phyloP scores from a whole-genome alignment of 495 filamentous ascomycete species.

The Xylaria nigripes region DNA sequence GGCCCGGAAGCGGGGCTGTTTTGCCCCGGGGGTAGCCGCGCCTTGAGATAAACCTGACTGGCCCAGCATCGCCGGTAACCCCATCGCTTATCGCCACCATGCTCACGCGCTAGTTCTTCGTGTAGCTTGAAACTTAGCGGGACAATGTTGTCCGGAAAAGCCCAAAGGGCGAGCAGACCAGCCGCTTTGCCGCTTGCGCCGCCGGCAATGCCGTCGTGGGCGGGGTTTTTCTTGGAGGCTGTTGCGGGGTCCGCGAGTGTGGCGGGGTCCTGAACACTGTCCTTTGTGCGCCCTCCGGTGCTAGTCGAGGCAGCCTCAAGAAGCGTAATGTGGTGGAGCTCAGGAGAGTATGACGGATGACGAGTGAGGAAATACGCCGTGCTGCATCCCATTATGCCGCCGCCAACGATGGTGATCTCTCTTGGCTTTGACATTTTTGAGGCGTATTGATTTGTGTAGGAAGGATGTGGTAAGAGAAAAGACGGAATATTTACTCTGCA shows the following conservation, averaged over 20 bases:
- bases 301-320: constrained; percentile 61
- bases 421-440: constrained; percentile 20
- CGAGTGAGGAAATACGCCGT: constrained; percentile 79
- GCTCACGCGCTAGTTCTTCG: constrained; percentile 64
- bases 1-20: not conserved
- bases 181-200: constrained; percentile 88
- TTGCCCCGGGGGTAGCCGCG: constrained; percentile 23
- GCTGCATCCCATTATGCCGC: constrained; percentile 81
- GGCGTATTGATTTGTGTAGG: not conserved
- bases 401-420: constrained; percentile 47
- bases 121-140: constrained; percentile 70
- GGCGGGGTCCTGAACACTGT: constrained; percentile 24
- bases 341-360: constrained; percentile 65
- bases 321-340: constrained; percentile 64
- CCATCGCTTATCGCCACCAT: constrained; percentile 67
- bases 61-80: constrained; percentile 72
- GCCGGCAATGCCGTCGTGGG: constrained; percentile 56
- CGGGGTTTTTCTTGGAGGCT: constrained; percentile 26
- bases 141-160: constrained; percentile 71
- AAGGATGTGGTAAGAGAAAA: not conserved
- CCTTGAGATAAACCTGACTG: constrained; percentile 51
- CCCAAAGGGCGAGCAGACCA: constrained; percentile 76
- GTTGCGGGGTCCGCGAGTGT: constrained; percentile 23
- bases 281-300: constrained; percentile 26
- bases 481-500: not conserved